A percentile compares a stretch with the other conserved stretches of the same genome.
These are phyloP conservation scores for Pisolithus orientalis DNA, from an alignment of 768 basidiomycete species.

Conservation along the genomic window DNA sequence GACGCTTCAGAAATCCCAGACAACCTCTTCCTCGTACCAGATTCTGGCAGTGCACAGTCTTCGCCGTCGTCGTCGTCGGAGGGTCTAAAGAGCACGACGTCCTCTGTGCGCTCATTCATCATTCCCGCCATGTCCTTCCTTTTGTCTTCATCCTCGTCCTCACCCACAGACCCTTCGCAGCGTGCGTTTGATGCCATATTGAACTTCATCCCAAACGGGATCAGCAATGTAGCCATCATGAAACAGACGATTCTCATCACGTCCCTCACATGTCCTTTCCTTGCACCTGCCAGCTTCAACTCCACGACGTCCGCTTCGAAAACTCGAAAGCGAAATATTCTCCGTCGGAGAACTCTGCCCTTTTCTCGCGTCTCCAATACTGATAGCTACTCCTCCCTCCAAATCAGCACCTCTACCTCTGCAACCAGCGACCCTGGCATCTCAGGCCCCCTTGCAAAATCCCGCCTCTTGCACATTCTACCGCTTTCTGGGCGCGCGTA, in stretches of 20 bases:
- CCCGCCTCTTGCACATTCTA: constrained; percentile 30
- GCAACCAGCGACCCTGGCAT: not conserved
- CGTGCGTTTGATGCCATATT: constrained; percentile 34
- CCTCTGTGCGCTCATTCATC: not conserved
- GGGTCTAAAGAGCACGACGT: not conserved
- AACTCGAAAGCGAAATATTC: constrained; percentile 8
- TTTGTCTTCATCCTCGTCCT: constrained; percentile 9
- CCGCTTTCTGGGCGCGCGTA: constrained; percentile 10
- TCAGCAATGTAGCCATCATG: constrained; percentile 29
- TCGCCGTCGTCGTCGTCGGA: constrained; percentile 2
- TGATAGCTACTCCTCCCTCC: constrained; percentile 10
- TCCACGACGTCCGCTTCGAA: not conserved
- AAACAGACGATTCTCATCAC: constrained; percentile 36
- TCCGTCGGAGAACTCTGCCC: constrained; percentile 6
- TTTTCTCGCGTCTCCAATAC: not conserved
- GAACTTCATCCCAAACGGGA: constrained; percentile 28
- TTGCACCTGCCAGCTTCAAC: constrained; percentile 14
- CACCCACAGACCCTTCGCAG: constrained; percentile 25
- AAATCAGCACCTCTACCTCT: constrained; percentile 8
- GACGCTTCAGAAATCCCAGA: constrained; percentile 19
- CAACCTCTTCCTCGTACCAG: constrained; percentile 9
- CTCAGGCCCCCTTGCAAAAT: constrained; percentile 5
- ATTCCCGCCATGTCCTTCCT: not conserved
- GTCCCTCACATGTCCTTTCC: constrained; percentile 32
- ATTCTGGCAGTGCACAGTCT: not conserved